A percentile compares a stretch with the other conserved stretches of the same genome.
phyloP scores from a whole-genome alignment of 2,329 filamentous ascomycete genomes.

The Xylariaceae sp. region DNA sequence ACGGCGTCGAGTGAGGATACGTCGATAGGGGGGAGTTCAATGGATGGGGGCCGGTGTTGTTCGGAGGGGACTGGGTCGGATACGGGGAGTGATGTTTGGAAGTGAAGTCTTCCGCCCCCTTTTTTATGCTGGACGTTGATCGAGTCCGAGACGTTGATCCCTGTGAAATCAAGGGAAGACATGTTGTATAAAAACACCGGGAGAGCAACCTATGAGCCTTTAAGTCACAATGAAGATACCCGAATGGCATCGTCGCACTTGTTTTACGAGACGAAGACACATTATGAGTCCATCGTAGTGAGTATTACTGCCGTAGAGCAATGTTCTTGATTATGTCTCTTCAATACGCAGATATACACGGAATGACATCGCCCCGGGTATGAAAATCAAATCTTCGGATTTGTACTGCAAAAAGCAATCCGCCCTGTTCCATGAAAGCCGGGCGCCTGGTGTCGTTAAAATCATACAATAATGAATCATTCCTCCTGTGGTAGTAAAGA shows the following conservation, averaged over 20 bases:
- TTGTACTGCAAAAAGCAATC: not conserved
- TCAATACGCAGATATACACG: not conserved
- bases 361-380: not conserved
- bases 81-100: slow-evolving; percentile 15
- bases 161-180: too few relatives aligned
- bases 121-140: too few relatives aligned
- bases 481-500: too few relatives aligned
- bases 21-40: not conserved
- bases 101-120: not conserved
- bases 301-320: not conserved
- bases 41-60: not conserved
- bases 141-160: too few relatives aligned
- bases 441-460: not conserved
- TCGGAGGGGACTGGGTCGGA: slow-evolving; percentile 7
- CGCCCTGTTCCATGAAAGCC: not conserved
- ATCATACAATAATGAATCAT: too few relatives aligned
- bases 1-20: not conserved
- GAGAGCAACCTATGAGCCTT: too few relatives aligned
- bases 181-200: not conserved
- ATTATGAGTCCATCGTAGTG: too few relatives aligned
- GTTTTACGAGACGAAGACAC: too few relatives aligned
- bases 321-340: not conserved
- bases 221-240: too few relatives aligned
- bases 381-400: not conserved
- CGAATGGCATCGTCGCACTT: too few relatives aligned